Base-by-base conservation (phyloP, 2,329 filamentous ascomycete genomes). In the Tolypocladium ovalisporum region DNA sequence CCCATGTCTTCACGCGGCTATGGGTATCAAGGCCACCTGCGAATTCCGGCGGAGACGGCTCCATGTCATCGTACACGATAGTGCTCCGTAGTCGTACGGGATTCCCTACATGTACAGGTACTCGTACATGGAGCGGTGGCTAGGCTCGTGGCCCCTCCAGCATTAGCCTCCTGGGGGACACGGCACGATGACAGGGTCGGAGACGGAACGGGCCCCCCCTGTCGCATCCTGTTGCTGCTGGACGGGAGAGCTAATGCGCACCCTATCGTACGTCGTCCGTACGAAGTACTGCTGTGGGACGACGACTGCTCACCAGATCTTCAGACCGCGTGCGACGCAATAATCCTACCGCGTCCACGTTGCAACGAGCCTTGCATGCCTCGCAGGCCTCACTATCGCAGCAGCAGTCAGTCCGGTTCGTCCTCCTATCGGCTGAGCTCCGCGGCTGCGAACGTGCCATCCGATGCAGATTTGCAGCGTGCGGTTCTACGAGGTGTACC, bases 201-300 rank as follows among this genome's bases (percentile, higher is more conserved):
- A 34, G 29, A 51, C 47, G 17, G 47, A 51, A 51, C 17, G 27
- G 27, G 44, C 3, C 29, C 47, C 27, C 47, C 47, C 9, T 51
- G 47, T 34, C 27, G 29, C 44, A 19, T 15, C 29, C 4, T 34
- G 27, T 3, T 39, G 42, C 47, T 57, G 56, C 55, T 58, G 52
- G 57, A 57, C 60, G 59, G 61, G 60, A 63, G 58, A 59, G 61
- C 62, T 62, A 63, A 64, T 59, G 61, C 61, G 60, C 51, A 49
- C 44, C 39, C 39, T 40, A 40, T 53, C 44, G 39, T 22, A 47
- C 35, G 19, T 42, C 32, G 32, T 34, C 32, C 37, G 19, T n/a
- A 57, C 44, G 34, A 54, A 51, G 52, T 39, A 54, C 39, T 6
- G 4, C n/a, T 44, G 40, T 24, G 47, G 47, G 29, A 51, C 47